Evolutionary conservation across 345 rosid genomes (phyloP).

Genomic region (Melaleuca quinquenervia): DNA sequence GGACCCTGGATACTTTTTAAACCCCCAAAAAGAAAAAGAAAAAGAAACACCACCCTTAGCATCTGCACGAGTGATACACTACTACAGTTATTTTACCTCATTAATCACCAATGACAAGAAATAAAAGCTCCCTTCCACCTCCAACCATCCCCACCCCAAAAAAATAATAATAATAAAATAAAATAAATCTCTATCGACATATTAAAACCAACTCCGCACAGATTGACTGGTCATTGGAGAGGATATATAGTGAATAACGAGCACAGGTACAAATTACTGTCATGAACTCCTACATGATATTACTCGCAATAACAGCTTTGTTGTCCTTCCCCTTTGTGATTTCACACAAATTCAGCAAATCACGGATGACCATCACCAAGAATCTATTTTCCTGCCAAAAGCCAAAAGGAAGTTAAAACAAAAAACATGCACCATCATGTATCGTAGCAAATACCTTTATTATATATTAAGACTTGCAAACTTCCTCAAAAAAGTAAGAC

Average conservation of each 20-base stretch:
- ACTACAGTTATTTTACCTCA: no score
- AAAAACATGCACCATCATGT: neutral
- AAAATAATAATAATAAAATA: no score
- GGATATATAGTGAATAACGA: neutral
- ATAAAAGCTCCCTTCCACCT: no score
- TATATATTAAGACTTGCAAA: neutral
- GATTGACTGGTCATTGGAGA: neutral
- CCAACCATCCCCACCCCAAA: no score
- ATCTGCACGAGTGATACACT: neutral
- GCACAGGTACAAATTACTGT: neutral
- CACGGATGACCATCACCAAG: constrained; percentile 97
- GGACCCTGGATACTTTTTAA: no score
- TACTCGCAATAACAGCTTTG: constrained; percentile 98
- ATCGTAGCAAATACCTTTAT: neutral
- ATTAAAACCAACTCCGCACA: neutral
- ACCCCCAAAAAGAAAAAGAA: neutral
- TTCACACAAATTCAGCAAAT: constrained; percentile 91
- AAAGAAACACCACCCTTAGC: no score
- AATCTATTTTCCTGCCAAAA: constrained; percentile 87
- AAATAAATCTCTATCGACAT: neutral
- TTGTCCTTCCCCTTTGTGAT: constrained; percentile 97
- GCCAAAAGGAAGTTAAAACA: neutral
- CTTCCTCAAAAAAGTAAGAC: neutral
- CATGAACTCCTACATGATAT: constrained; percentile 75
- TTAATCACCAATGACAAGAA: no score